phyloP scores from a whole-genome alignment of 2,329 filamentous ascomycete genomes.

The Talaromyces pinophilus region DNA sequence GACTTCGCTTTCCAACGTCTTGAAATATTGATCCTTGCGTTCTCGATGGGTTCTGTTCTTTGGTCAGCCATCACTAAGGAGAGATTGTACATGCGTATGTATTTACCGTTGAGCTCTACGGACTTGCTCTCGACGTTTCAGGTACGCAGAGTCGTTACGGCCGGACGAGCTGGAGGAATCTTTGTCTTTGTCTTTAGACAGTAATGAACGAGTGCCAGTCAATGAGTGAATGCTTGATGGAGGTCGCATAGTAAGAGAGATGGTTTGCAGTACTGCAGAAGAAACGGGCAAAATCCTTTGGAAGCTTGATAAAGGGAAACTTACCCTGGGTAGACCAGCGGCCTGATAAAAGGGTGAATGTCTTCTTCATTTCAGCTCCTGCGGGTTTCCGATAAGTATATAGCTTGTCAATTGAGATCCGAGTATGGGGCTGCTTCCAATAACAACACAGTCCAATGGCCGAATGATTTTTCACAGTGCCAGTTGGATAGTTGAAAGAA shows the following conservation, averaged over 20 bases:
- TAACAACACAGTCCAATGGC: not conserved
- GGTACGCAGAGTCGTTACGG: slow-evolving; percentile 21
- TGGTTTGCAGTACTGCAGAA: not conserved
- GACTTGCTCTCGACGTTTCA: slow-evolving; percentile 40
- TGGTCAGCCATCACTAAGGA: slow-evolving; percentile 24
- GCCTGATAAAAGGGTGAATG: slow-evolving; percentile 1
- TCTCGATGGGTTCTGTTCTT: slow-evolving; percentile 84
- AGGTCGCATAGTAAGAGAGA: not conserved
- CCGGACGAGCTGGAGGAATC: slow-evolving; percentile 23
- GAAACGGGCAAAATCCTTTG: too few species aligned
- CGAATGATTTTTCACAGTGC: not conserved
- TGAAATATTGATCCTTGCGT: slow-evolving; percentile 94
- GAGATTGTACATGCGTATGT: not conserved
- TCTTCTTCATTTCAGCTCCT: slow-evolving; percentile 3
- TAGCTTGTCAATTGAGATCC: not conserved
- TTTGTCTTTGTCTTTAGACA: slow-evolving; percentile 5
- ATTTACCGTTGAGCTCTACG: slow-evolving; percentile 38
- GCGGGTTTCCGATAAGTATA: not conserved
- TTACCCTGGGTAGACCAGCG: not conserved
- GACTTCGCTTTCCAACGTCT: slow-evolving; percentile 90
- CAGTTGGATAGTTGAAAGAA: not conserved
- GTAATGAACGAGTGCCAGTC: not conserved
- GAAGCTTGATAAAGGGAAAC: not conserved
- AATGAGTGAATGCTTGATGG: not conserved
- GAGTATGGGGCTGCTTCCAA: not conserved